Conservation (phyloP, 1,284 basidiomycete genomes). For the Apiotrichum mycotoxinovorans region DNA sequence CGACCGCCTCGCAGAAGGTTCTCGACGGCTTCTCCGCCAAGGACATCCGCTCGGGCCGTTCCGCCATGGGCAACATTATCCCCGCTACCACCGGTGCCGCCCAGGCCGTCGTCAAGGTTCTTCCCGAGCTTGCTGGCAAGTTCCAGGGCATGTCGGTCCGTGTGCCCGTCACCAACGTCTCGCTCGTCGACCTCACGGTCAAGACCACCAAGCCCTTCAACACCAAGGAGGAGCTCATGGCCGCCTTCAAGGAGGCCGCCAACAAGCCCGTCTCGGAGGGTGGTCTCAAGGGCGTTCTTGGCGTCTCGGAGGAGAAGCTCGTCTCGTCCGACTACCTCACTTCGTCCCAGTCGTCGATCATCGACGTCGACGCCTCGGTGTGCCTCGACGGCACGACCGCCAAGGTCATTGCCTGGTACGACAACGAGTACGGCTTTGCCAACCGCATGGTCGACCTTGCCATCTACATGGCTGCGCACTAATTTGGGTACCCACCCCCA, state of each 20-base stretch:
- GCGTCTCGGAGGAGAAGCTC: slow-evolving; percentile 49
- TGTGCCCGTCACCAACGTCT: slow-evolving; percentile 51
- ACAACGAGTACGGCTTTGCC: slow-evolving; percentile 47
- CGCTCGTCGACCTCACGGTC: slow-evolving; percentile 51
- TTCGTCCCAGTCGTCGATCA: slow-evolving; percentile 36
- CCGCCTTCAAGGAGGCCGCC: slow-evolving; percentile 44
- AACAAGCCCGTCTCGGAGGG: slow-evolving; percentile 16
- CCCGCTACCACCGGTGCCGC: slow-evolving; percentile 50
- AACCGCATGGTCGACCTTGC: slow-evolving; percentile 24
- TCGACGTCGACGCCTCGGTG: slow-evolving; percentile 47
- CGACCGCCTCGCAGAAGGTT: slow-evolving; percentile 49
- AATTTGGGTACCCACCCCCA: too few relatives aligned
- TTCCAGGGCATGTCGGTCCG: slow-evolving; percentile 51
- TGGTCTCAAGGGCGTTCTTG: slow-evolving; percentile 39
- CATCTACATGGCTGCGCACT: slow-evolving; percentile 18
- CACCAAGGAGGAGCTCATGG: slow-evolving; percentile 45
- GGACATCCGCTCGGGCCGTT: slow-evolving; percentile 46
- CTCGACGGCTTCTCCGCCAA: slow-evolving; percentile 51
- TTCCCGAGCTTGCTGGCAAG: slow-evolving; percentile 50
- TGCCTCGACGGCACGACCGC: slow-evolving; percentile 40
- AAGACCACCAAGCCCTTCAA: slow-evolving; percentile 39
- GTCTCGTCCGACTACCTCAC: slow-evolving; percentile 50
- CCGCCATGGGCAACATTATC: slow-evolving; percentile 49
- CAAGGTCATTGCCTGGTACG: slow-evolving; percentile 51
- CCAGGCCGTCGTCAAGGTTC: slow-evolving; percentile 48